phyloP scores from a whole-genome alignment of 2,329 filamentous ascomycete species.

The Cladobotryum protrusum region DNA sequence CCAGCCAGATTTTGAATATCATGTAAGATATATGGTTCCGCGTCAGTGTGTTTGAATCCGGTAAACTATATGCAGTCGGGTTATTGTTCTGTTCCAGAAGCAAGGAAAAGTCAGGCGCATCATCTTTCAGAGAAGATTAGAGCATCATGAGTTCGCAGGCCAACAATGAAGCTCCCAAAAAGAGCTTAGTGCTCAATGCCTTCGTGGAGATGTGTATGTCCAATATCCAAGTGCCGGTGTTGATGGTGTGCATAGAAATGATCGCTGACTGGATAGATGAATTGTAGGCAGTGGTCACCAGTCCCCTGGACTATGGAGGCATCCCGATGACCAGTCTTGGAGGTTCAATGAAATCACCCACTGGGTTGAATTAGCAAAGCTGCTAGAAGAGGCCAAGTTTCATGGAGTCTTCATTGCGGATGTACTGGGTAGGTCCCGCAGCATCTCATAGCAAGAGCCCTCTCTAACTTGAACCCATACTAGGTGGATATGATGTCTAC shows the following conservation, averaged over 20 bases:
- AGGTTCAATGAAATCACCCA: slow-evolving; percentile 55
- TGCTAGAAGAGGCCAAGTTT: slow-evolving; percentile 40
- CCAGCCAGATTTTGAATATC: slow-evolving; percentile 1
- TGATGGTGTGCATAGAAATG: background rate
- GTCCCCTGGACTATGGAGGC: slow-evolving; percentile 47
- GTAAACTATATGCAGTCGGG: too few species aligned
- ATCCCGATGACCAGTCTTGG: slow-evolving; percentile 57
- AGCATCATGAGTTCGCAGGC: slow-evolving; percentile 7
- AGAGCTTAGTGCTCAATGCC: slow-evolving; percentile 37
- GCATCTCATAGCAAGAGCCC: background rate
- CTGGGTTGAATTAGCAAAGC: slow-evolving; percentile 54
- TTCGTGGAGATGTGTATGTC: slow-evolving; percentile 35
- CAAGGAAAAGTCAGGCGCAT: slow-evolving; percentile 7
- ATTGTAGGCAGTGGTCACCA: slow-evolving; percentile 37
- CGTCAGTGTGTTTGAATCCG: background rate
- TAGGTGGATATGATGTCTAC: slow-evolving; percentile 65
- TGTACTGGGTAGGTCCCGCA: slow-evolving; percentile 43
- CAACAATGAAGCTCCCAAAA: slow-evolving; percentile 20
- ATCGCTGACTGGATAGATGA: background rate
- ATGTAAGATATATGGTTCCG: slow-evolving; percentile 4
- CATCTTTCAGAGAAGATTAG: slow-evolving; percentile 1
- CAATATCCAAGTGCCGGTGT: background rate
- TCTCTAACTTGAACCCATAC: background rate
- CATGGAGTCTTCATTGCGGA: slow-evolving; percentile 44
- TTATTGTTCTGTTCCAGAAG: background rate